A percentile compares a stretch with the other conserved stretches of the same genome.
These are phyloP conservation scores for Gynandropsis gynandra DNA, from an alignment of 345 rosid genomes.

Conservation along the genomic window DNA sequence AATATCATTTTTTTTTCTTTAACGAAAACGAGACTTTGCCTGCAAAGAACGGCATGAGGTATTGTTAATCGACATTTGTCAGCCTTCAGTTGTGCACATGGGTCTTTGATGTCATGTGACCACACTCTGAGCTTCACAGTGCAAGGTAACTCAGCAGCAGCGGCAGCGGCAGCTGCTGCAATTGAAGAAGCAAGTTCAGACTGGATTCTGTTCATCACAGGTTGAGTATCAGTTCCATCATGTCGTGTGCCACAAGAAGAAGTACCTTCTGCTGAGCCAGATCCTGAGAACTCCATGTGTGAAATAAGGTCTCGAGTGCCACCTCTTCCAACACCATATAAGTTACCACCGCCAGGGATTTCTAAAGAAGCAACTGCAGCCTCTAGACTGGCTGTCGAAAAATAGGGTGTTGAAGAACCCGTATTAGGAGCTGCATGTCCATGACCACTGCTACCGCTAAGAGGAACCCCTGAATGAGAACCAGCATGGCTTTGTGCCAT, in stretches of 20 bases:
- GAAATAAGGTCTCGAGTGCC: conserved; percentile 31
- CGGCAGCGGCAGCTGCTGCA: conserved; percentile 62
- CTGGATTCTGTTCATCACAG: conserved; percentile 52
- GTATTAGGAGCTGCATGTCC: conserved; percentile 30
- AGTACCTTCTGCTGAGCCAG: conserved; percentile 37
- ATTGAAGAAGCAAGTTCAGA: conserved; percentile 73
- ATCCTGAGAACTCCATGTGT: conserved; percentile 36
- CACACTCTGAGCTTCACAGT: conserved; percentile 89
- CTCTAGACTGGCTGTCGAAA: conserved; percentile 36
- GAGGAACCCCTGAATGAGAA: conserved; percentile 38
- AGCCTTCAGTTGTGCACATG: conserved; percentile 53
- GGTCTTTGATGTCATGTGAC: conserved; percentile 69
- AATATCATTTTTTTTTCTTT: neutral
- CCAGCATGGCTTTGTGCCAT: conserved; percentile 67
- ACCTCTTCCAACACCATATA: conserved; percentile 42
- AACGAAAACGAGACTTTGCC: conserved; percentile 34
- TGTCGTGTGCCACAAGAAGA: conserved; percentile 27
- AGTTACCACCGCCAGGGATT: conserved; percentile 42
- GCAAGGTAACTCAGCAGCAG: conserved; percentile 93
- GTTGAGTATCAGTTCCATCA: conserved; percentile 40
- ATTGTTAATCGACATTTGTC: conserved; percentile 64
- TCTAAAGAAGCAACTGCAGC: conserved; percentile 44
- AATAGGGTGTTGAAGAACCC: conserved; percentile 32
- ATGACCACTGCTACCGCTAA: conserved; percentile 30
- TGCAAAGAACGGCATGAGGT: conserved; percentile 95